Evolutionary conservation across 371 early-diverging fungal species (phyloP).

Genomic region (Syncephalastrum sp.): DNA sequence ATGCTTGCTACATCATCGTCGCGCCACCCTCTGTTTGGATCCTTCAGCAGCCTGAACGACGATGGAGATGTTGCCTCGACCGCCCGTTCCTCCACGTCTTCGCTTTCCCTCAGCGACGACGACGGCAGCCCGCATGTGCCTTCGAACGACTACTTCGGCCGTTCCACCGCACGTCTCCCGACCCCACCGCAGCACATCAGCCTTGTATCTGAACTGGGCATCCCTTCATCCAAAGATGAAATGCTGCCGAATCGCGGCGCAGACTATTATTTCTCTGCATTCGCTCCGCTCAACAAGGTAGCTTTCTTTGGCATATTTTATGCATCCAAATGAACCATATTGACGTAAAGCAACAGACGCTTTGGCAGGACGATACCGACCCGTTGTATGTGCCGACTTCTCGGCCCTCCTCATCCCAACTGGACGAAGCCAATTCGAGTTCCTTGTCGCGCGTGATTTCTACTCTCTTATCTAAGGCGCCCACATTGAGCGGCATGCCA

Average conservation of each 20-base stretch:
- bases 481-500: conserved; percentile 16
- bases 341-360: not conserved
- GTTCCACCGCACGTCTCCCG: conserved; percentile 15
- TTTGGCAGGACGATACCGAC: no score
- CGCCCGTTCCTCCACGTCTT: not conserved
- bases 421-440: conserved; percentile 3
- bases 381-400: no score
- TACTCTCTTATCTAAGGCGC: not conserved
- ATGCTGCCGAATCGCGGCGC: not conserved
- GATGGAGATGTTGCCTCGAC: no score
- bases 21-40: no score
- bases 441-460: conserved; percentile 1
- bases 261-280: conserved; percentile 10
- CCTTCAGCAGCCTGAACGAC: no score
- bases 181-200: conserved; percentile 14
- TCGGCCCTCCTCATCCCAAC: not conserved
- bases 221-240: conserved; percentile 25
- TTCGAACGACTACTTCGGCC: conserved; percentile 16
- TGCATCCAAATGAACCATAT: not conserved
- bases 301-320: not conserved
- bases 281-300: conserved; percentile 13
- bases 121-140: not conserved
- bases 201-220: conserved; percentile 21
- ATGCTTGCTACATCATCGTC: no score
- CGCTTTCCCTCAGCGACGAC: not conserved